Evolutionary conservation across 129 eudicot genomes (phyloP).

Genomic region (Artemisia tridentata): DNA sequence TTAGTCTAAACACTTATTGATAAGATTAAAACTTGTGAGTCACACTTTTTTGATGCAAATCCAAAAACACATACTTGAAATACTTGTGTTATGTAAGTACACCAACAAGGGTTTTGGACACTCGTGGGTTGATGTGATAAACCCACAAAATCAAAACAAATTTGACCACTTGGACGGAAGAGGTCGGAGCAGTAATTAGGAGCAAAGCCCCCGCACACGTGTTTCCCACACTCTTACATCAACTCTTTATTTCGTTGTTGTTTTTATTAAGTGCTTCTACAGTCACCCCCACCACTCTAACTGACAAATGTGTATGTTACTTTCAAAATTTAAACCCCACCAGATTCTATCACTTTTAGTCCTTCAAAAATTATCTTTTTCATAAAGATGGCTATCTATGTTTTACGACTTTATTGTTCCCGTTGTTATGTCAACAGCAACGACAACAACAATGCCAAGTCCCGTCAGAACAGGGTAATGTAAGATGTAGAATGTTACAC

Average conservation of each 20-base stretch:
- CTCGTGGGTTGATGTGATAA: neutral
- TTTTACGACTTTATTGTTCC: neutral
- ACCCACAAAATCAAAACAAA: constrained; percentile 27
- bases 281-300: constrained; percentile 35
- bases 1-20: too few species aligned
- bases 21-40: too few species aligned
- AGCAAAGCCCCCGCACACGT: constrained; percentile 26
- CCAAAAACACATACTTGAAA: too few species aligned
- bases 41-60: too few species aligned
- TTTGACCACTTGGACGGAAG: constrained; percentile 10
- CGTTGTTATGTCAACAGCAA: neutral
- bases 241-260: constrained; percentile 27
- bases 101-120: constrained; percentile 14
- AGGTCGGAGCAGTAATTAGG: constrained; percentile 17
- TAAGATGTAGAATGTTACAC: too few species aligned
- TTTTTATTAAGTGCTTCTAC: constrained; percentile 30
- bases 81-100: neutral
- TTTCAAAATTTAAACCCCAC: constrained; percentile 29
- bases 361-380: constrained; percentile 9
- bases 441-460: neutral
- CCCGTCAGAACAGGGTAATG: neutral
- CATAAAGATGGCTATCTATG: neutral
- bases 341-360: constrained; percentile 17
- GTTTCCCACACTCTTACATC: constrained; percentile 28
- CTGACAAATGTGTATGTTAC: constrained; percentile 33